Evolutionary conservation across 495 filamentous ascomycete genomes (phyloP).

Genomic region (Lasiosphaeria miniovina): DNA sequence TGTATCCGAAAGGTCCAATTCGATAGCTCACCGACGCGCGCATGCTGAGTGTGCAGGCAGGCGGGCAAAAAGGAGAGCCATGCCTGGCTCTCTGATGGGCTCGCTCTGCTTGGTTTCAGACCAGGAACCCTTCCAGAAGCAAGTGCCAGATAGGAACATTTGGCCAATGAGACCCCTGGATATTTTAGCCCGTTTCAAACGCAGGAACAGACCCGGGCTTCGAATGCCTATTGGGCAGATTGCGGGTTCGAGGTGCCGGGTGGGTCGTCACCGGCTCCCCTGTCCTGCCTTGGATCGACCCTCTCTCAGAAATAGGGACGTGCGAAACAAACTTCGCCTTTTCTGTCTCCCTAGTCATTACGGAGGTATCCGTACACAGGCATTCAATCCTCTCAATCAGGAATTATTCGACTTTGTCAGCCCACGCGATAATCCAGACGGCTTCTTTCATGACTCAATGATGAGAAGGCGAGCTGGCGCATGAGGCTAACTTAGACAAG

Average conservation of each 20-base stretch:
- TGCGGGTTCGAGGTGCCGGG: slow-evolving; percentile 16
- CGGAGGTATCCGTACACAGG: not conserved
- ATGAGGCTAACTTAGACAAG: too few species aligned
- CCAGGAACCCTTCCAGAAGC: slow-evolving; percentile 24
- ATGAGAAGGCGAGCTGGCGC: too few species aligned
- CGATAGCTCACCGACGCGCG: not conserved
- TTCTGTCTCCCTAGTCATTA: not conserved
- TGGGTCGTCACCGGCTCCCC: not conserved
- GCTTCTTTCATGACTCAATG: too few species aligned
- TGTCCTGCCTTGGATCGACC: not conserved
- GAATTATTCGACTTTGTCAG: too few species aligned
- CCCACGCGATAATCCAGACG: too few species aligned
- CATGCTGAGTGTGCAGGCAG: not conserved
- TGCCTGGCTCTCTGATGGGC: not conserved
- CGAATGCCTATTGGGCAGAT: slow-evolving; percentile 3
- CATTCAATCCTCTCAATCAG: not conserved
- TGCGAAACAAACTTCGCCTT: not conserved
- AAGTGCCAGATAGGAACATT: slow-evolving; percentile 16
- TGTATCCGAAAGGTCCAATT: too few species aligned
- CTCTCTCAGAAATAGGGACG: not conserved
- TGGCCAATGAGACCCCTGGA: slow-evolving; percentile 20
- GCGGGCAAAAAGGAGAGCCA: not conserved
- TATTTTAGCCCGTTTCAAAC: slow-evolving; percentile 31
- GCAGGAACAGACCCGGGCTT: slow-evolving; percentile 27
- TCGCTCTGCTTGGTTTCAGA: not conserved